Conservation (phyloP, 345 rosid genomes). For the Salix dunnii region DNA sequence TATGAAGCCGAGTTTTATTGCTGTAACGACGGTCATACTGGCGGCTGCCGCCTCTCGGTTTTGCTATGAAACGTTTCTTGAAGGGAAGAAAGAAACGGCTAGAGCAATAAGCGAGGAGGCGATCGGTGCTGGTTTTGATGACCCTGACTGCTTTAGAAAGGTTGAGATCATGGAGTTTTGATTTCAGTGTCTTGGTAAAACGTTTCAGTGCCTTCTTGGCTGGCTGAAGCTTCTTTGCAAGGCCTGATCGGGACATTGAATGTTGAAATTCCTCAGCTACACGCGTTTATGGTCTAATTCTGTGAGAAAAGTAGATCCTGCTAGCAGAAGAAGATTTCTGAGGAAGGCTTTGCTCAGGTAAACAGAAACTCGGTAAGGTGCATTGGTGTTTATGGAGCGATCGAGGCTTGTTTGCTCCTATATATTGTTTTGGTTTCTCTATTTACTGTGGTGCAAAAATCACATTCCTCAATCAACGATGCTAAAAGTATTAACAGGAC, state of each 20-base stretch:
- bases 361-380: background rate
- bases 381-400: background rate
- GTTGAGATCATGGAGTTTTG: slow-evolving; percentile 44
- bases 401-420: background rate
- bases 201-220: slow-evolving; percentile 60
- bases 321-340: background rate
- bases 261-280: background rate
- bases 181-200: slow-evolving; percentile 39
- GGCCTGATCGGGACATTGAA: slow-evolving; percentile 45
- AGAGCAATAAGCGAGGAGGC: slow-evolving; percentile 44
- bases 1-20: slow-evolving; percentile 20
- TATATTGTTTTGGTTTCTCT: background rate
- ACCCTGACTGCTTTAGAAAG: slow-evolving; percentile 34
- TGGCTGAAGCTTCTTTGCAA: slow-evolving; percentile 56
- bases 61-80: slow-evolving; percentile 37
- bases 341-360: background rate
- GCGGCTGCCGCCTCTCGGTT: slow-evolving; percentile 3
- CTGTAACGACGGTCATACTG: slow-evolving; percentile 18
- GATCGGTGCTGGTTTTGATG: slow-evolving; percentile 30
- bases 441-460: background rate
- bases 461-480: background rate
- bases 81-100: slow-evolving; percentile 43
- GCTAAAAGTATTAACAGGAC: background rate
- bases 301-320: background rate
- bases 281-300: background rate